A percentile compares a stretch with the other conserved stretches of the same genome.
These are phyloP conservation scores for Prunus padus DNA, from an alignment of 306 rosid genomes.

Conservation along the genomic window DNA sequence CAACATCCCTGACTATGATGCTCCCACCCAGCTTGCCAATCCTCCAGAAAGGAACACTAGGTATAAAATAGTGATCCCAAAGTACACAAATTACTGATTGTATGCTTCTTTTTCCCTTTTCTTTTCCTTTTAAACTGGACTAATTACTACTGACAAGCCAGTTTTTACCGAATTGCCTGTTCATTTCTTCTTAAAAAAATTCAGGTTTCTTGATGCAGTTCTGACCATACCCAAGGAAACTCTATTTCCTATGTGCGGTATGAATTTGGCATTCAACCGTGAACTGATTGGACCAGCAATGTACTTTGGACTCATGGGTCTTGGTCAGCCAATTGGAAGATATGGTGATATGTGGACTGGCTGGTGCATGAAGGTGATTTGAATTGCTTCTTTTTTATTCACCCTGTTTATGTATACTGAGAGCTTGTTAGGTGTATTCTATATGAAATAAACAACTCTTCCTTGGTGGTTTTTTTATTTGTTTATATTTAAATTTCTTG, in stretches of 20 bases:
- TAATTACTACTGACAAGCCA: neutral
- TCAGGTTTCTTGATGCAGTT: constrained; percentile 84
- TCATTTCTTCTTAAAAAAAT: neutral
- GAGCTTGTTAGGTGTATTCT: neutral
- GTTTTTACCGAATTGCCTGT: neutral
- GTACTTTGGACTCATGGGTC: constrained; percentile 96
- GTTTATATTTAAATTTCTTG: too few species aligned
- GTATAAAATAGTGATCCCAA: constrained; percentile 24
- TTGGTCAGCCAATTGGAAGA: constrained; percentile 88
- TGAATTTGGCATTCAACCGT: constrained; percentile 81
- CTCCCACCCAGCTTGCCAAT: constrained; percentile 89
- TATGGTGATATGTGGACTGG: constrained; percentile 99
- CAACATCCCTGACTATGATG: constrained; percentile 86
- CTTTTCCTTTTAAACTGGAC: neutral
- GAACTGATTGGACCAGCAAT: constrained; percentile 88
- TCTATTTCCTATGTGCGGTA: constrained; percentile 89
- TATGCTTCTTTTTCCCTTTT: too few species aligned
- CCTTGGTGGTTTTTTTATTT: too few species aligned
- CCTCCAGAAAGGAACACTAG: constrained; percentile 81
- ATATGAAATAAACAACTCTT: too few species aligned
- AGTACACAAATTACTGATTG: neutral
- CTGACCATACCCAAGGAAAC: constrained; percentile 76
- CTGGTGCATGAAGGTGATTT: constrained; percentile 79
- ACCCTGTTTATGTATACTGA: neutral
- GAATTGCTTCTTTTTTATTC: neutral